Evolutionary conservation across 192 early-diverging fungal genomes (phyloP).

Genomic region (Diversispora epigaea): DNA sequence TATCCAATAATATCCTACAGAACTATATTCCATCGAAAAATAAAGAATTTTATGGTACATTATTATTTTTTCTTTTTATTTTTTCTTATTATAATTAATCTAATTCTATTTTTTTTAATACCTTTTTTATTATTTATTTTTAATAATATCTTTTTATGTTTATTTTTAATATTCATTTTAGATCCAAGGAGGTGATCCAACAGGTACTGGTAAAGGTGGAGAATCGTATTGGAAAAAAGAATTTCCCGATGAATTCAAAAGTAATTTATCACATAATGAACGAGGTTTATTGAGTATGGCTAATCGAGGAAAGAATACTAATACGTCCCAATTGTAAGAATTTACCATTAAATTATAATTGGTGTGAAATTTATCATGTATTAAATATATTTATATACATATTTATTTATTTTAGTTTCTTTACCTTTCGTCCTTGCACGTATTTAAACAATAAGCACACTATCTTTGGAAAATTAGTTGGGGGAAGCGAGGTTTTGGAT

Average conservation of each 20-base stretch:
- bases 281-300: constrained; percentile 94
- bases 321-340: constrained; percentile 75
- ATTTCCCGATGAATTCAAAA: constrained; percentile 70
- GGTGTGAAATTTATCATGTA: background rate
- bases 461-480: constrained; percentile 90
- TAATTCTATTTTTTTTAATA: background rate
- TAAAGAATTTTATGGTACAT: constrained; percentile 87
- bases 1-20: background rate
- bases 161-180: constrained; percentile 11
- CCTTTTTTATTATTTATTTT: constrained; percentile 9
- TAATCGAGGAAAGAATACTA: constrained; percentile 90
- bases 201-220: constrained; percentile 89
- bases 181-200: constrained; percentile 96
- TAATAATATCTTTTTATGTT: background rate
- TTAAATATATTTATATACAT: constrained; percentile 20
- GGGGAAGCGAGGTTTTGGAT: constrained; percentile 79
- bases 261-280: constrained; percentile 70
- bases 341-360: background rate
- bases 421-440: constrained; percentile 63
- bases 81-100: no score
- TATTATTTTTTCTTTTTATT: no score
- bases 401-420: constrained; percentile 53
- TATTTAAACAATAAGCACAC: constrained; percentile 86
- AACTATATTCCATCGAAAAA: constrained; percentile 77
- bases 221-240: constrained; percentile 66